Percentiles rank a stretch among this genome's conserved stretches.
phyloP scores from a whole-genome alignment of 495 filamentous ascomycete species.

The Aspergillus biplanus region DNA sequence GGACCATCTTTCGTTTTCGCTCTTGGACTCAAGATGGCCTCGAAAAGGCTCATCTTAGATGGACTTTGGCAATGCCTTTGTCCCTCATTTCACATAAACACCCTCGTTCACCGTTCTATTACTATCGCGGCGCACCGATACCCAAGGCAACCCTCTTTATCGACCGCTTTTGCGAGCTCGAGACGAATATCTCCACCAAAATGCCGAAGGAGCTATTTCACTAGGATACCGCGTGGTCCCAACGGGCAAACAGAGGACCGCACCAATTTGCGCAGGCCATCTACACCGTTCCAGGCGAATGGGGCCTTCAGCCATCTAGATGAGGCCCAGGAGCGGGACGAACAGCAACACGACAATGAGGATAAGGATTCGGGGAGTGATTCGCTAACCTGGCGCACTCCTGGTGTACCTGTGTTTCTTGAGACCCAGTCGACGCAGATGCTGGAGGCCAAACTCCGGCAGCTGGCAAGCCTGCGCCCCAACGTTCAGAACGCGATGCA shows the following conservation, averaged over 20 bases:
- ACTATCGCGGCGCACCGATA: conserved; percentile 21
- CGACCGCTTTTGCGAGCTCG: conserved; percentile 14
- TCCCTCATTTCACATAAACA: conserved; percentile 51
- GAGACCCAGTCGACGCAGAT: conserved; percentile 24
- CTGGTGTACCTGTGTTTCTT: conserved; percentile 27
- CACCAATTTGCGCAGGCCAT: not conserved
- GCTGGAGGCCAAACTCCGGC: conserved; percentile 35
- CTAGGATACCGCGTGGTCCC: not conserved
- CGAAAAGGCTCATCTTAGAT: conserved; percentile 54
- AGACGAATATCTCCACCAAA: conserved; percentile 25
- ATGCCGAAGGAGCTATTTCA: conserved; percentile 28
- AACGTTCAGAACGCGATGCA: conserved; percentile 32
- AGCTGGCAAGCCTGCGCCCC: conserved; percentile 23
- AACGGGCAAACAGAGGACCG: not conserved
- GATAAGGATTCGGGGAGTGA: not conserved
- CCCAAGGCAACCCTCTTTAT: conserved; percentile 12
- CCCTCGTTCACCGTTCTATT: conserved; percentile 21
- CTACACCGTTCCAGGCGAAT: not conserved
- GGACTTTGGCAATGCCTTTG: conserved; percentile 71
- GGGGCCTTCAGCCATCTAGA: not conserved
- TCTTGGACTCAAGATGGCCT: conserved; percentile 46
- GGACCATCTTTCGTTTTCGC: not conserved
- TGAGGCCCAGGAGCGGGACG: not conserved
- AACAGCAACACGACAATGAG: not conserved
- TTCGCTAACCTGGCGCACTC: conserved; percentile 9